Evolutionary conservation across 2,329 filamentous ascomycete species (phyloP), one percentile per base, ranked within the genome.

Genomic region (Ambrosiella beaveri): DNA sequence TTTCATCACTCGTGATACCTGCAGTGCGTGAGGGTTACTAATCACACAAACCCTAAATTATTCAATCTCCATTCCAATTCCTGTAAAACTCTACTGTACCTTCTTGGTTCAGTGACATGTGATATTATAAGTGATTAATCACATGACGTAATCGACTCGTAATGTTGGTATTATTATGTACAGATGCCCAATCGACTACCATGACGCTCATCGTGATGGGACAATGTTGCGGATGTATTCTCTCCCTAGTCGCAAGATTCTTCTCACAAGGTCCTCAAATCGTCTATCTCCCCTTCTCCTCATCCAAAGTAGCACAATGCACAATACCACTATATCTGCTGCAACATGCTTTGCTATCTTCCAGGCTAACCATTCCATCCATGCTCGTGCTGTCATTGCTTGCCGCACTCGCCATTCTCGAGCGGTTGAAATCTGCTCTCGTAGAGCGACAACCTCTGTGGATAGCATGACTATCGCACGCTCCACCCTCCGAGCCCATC

Each of bases 371-470:
- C 88, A 88, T 50, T 79, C 74, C 1, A 84, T 54, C 87, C 88
- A 94, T 1, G 82, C 77, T 54, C 80, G 76, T 27, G 86, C 69
- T 57, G 79, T 83, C 61, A 79, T 79, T 61, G 80, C 78, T 63
- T 78, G 83, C 63, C 79, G 79, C 15, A 80, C 77, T 62, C 80
- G 79, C 71, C 85, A 85, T 63, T 91, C 80, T 11, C 86, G 77
- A 0, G 87, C 82, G 0, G 81, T 79, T 57, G 88, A 85, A 63
- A 97, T 85, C 67, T 97, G 90, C 70, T 98, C 93, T 40, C 93
- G 80, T 62, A 97, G 71, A 0, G 93, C 93, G 1, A 93, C 90
- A 38, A 98, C 81, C 70, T 98, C 93, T 13, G 89, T 86, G 4
- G 90, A 95, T 71, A 97, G 82, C 64, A 89, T 87, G 58, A 91